A percentile compares a stretch with the other conserved stretches of the same genome.
phyloP scores from a whole-genome alignment of 1,284 basidiomycete species.

The Leccinum pachyderme region DNA sequence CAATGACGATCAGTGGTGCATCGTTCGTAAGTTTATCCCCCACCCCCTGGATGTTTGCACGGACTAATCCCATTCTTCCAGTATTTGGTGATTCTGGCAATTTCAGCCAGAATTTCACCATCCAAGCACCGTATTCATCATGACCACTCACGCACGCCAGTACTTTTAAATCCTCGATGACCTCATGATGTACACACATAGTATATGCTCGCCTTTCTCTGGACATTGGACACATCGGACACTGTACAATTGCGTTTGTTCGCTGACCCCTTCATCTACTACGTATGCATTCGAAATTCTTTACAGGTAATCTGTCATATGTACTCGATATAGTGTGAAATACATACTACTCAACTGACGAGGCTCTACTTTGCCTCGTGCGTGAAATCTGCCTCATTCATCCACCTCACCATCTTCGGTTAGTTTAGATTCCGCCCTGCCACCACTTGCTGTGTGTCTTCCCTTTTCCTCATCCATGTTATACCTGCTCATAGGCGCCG shows the following conservation, averaged over 20 bases:
- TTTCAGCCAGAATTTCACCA: conserved; percentile 40
- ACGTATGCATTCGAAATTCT: conserved; percentile 2
- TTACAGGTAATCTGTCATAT: conserved; percentile 3
- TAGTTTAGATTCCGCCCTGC: neutral
- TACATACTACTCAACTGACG: neutral
- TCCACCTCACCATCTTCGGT: neutral
- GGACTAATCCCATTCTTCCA: conserved; percentile 17
- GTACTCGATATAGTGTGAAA: conserved; percentile 10
- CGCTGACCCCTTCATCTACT: conserved; percentile 2
- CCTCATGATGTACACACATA: conserved; percentile 12
- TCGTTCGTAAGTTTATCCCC: conserved; percentile 40
- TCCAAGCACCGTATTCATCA: conserved; percentile 21
- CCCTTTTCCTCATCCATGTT: conserved; percentile 12
- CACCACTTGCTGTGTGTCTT: conserved; percentile 6
- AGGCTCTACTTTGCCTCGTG: neutral
- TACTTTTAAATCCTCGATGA: conserved; percentile 11
- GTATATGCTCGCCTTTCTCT: neutral
- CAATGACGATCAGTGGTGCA: conserved; percentile 31
- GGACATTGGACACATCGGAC: conserved; percentile 16
- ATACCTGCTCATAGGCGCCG: conserved; percentile 13
- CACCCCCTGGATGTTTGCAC: accelerated
- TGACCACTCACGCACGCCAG: conserved; percentile 11
- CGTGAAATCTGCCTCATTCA: neutral
- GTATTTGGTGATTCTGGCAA: conserved; percentile 55
- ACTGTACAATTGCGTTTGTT: conserved; percentile 9